These are phyloP conservation scores for Camellia lanceoleosa DNA, from an alignment of 148 eudicot species.

Conservation along the genomic window DNA sequence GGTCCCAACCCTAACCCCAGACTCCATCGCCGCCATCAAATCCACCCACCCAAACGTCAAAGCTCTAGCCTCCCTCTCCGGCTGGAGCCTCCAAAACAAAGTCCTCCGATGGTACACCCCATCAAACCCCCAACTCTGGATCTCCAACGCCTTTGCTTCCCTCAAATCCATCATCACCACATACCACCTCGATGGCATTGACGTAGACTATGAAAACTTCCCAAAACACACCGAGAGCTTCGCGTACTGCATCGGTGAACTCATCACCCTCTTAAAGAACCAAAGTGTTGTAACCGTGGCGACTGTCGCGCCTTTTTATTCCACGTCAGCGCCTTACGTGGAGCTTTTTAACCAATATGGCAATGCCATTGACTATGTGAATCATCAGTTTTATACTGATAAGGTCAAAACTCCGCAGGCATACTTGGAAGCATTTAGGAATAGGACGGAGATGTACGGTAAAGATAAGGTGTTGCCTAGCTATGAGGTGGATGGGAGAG, in stretches of 20 bases:
- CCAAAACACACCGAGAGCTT: constrained; percentile 34
- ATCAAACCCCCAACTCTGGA: constrained; percentile 19
- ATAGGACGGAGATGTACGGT: constrained; percentile 21
- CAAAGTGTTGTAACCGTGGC: constrained; percentile 37
- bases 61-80: constrained; percentile 46
- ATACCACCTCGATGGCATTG: constrained; percentile 42
- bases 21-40: constrained; percentile 26
- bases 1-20: constrained; percentile 29
- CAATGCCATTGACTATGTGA: constrained; percentile 37
- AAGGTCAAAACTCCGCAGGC: constrained; percentile 29
- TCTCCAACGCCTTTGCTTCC: constrained; percentile 35
- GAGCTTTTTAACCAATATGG: constrained; percentile 23
- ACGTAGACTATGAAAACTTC: constrained; percentile 41
- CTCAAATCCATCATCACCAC: constrained; percentile 26
- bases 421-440: constrained; percentile 24
- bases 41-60: constrained; percentile 34
- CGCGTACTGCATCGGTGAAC: constrained; percentile 41
- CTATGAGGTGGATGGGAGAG: constrained; percentile 45
- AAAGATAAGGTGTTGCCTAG: constrained; percentile 34
- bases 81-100: constrained; percentile 34
- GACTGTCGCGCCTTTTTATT: constrained; percentile 30
- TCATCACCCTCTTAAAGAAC: constrained; percentile 32
- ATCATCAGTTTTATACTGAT: constrained; percentile 43
- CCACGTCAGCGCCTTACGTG: constrained; percentile 28
- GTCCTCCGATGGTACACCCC: constrained; percentile 40